Evolutionary conservation across 2,329 filamentous ascomycete genomes (phyloP).

Genomic region (Aspergillus pseudoterreus): DNA sequence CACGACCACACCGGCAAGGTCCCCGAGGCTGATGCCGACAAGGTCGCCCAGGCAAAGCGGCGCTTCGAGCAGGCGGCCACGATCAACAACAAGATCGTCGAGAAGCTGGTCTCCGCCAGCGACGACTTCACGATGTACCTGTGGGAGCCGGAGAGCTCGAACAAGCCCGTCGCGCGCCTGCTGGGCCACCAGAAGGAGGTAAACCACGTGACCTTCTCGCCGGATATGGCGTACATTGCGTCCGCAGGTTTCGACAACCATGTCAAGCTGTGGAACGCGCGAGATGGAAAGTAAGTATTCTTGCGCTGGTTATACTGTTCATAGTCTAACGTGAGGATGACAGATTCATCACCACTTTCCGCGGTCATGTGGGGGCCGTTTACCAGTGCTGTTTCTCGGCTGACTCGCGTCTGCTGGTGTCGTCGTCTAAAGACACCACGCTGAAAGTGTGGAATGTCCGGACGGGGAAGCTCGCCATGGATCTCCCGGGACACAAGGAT

Average conservation of each 20-base stretch:
- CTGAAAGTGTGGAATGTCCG: slow-evolving; percentile 92
- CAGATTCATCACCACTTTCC: slow-evolving; percentile 80
- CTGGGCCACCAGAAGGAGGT: slow-evolving; percentile 96
- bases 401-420: slow-evolving; percentile 84
- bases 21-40: slow-evolving; percentile 66
- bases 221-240: slow-evolving; percentile 82
- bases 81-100: slow-evolving; percentile 70
- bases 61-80: slow-evolving; percentile 83
- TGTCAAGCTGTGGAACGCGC: slow-evolving; percentile 84
- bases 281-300: slow-evolving; percentile 54
- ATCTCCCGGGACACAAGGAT: slow-evolving; percentile 85
- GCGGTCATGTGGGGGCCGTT: slow-evolving; percentile 86
- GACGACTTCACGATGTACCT: slow-evolving; percentile 97
- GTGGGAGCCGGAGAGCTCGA: slow-evolving; percentile 77
- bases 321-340: not conserved
- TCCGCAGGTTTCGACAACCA: slow-evolving; percentile 92
- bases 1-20: slow-evolving; percentile 75
- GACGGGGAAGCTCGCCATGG: slow-evolving; percentile 74
- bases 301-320: not conserved
- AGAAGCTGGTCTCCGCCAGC: slow-evolving; percentile 82
- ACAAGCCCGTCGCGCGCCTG: slow-evolving; percentile 81
- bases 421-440: slow-evolving; percentile 85
- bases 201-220: slow-evolving; percentile 92
- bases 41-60: slow-evolving; percentile 69
- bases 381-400: slow-evolving; percentile 92